Conservation (phyloP, 2,329 filamentous ascomycete species). For the Phialocephala subalpina region DNA sequence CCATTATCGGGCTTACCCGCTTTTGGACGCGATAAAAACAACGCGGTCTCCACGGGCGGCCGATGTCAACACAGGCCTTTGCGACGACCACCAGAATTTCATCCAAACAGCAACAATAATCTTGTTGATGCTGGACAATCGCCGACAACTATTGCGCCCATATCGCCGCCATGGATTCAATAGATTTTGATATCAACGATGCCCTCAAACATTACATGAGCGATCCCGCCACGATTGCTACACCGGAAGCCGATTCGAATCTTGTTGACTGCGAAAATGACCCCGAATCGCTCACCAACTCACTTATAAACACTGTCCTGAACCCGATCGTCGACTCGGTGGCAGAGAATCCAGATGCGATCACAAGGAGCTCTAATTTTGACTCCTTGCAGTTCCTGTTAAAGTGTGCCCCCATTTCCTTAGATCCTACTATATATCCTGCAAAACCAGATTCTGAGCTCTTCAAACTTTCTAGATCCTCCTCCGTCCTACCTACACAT, state of each 20-base stretch:
- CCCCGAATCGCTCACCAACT: constrained; percentile 77
- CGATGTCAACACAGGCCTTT: constrained; percentile 31
- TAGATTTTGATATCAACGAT: constrained; percentile 95
- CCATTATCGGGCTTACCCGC: constrained; percentile 20
- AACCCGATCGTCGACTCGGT: constrained; percentile 94
- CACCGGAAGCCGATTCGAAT: constrained; percentile 83
- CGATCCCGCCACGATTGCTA: constrained; percentile 83
- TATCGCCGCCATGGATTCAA: constrained; percentile 67
- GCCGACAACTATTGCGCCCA: constrained; percentile 27
- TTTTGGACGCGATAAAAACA: constrained; percentile 33
- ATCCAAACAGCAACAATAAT: constrained; percentile 40
- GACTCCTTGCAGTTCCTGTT: constrained; percentile 95
- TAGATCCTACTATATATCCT: constrained; percentile 41
- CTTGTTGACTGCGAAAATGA: constrained; percentile 94
- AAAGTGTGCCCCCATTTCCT: constrained; percentile 81
- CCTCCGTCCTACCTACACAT: constrained; percentile 79
- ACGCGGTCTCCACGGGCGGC: constrained; percentile 22
- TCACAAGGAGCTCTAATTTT: constrained; percentile 80
- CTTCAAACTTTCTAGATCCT: constrained; percentile 76
- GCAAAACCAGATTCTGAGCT: constrained; percentile 67
- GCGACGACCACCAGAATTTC: constrained; percentile 31
- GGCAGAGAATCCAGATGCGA: constrained; percentile 88
- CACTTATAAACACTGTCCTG: constrained; percentile 82
- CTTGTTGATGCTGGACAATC: constrained; percentile 33
- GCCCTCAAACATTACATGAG: constrained; percentile 97